phyloP scores from a whole-genome alignment of 768 basidiomycete species.

The Xanthoconium purpureum region DNA sequence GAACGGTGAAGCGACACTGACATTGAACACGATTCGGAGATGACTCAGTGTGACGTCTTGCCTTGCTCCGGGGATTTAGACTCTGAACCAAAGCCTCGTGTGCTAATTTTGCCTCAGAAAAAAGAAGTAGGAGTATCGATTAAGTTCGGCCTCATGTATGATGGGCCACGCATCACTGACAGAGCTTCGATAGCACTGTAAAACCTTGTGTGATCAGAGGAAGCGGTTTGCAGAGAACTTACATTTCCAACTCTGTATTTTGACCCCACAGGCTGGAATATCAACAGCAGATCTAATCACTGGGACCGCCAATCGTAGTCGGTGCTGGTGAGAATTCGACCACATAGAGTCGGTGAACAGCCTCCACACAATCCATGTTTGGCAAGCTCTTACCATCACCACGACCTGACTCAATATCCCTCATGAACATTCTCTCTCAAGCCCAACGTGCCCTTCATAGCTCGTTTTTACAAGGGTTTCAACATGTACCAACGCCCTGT shows the following conservation, averaged over 20 bases:
- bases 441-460: constrained; percentile 22
- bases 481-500: background rate
- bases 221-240: background rate
- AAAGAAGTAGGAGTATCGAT: too few relatives aligned
- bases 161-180: too few relatives aligned
- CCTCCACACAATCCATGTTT: constrained; percentile 4
- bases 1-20: too few relatives aligned
- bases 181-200: too few relatives aligned
- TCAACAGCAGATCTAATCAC: background rate
- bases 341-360: background rate
- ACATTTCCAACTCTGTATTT: background rate
- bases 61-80: too few relatives aligned
- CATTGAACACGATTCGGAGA: too few relatives aligned
- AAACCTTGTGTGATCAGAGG: background rate
- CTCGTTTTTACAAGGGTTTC: constrained; percentile 17
- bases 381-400: constrained; percentile 8
- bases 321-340: constrained; percentile 3
- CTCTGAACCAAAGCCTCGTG: too few relatives aligned
- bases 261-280: background rate
- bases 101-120: too few relatives aligned
- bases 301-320: constrained; percentile 4
- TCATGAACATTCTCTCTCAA: constrained; percentile 22
- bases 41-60: too few relatives aligned
- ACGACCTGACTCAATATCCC: background rate
- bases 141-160: too few relatives aligned